Percentiles rank a stretch among this genome's conserved stretches.
phyloP scores from a whole-genome alignment of 805 yeast genomes.

The Kluyveromyces starmeri region DNA sequence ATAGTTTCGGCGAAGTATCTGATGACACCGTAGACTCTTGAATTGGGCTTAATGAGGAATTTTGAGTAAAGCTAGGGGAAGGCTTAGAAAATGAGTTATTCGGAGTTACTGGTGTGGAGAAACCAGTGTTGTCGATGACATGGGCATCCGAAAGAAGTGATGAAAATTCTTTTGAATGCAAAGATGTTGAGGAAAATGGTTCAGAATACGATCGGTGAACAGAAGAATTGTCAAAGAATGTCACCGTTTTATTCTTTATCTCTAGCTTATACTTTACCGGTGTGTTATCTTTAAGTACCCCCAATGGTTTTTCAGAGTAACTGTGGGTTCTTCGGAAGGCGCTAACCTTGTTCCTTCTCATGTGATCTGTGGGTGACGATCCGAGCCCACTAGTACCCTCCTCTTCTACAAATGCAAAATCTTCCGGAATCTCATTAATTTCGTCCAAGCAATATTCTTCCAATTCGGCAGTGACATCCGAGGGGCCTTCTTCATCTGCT shows the following conservation, averaged over 20 bases:
- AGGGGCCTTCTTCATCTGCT: conserved; percentile 26
- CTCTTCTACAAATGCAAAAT: conserved; percentile 29
- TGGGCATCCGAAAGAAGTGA: conserved; percentile 1
- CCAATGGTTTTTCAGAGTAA: conserved; percentile 23
- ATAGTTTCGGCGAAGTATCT: conserved; percentile 21
- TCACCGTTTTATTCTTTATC: conserved; percentile 32
- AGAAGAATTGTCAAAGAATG: conserved; percentile 26
- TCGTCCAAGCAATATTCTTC: conserved; percentile 42
- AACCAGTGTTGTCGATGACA: conserved; percentile 1
- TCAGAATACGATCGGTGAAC: conserved; percentile 1
- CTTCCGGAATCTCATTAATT: conserved; percentile 42
- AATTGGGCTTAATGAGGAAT: conserved; percentile 24
- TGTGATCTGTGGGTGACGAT: neutral
- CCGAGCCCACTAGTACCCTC: conserved; percentile 9
- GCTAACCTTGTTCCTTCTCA: neutral
- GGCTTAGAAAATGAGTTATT: conserved; percentile 20
- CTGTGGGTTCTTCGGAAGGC: conserved; percentile 27
- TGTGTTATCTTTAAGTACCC: conserved; percentile 21
- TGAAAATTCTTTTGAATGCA: no score
- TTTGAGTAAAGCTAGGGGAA: conserved; percentile 17
- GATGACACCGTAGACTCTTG: conserved; percentile 25
- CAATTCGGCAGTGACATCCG: conserved; percentile 16
- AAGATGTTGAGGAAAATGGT: neutral
- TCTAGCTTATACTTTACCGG: conserved; percentile 31
- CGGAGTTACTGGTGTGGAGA: conserved; percentile 11